Conservation (phyloP, 768 basidiomycete species). For the Infundibulicybe gibba region DNA sequence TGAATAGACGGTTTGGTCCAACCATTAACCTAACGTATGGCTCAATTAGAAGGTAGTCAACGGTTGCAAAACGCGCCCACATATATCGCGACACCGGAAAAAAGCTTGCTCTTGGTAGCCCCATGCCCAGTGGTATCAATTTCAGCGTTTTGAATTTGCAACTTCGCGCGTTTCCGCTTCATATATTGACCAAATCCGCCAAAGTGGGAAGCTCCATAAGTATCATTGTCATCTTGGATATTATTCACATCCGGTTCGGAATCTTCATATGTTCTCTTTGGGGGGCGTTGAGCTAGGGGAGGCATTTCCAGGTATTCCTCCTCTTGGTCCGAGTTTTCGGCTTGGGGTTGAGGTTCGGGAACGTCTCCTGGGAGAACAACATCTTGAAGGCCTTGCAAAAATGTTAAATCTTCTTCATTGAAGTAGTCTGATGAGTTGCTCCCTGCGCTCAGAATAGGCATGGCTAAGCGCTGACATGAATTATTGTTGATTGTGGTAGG, state of each 20-base stretch:
- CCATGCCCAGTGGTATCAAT: slow-evolving; percentile 18
- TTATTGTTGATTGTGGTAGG: no score
- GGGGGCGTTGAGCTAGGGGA: slow-evolving; percentile 34
- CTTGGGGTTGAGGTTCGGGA: slow-evolving; percentile 4
- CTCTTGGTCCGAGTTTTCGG: slow-evolving; percentile 12
- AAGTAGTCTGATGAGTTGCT: slow-evolving; percentile 51
- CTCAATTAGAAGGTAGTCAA: background rate
- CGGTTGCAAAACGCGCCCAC: slow-evolving; percentile 40
- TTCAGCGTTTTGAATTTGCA: slow-evolving; percentile 74
- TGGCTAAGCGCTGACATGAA: no score
- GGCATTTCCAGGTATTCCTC: slow-evolving; percentile 29
- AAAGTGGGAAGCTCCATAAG: slow-evolving; percentile 78
- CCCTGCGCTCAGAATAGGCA: no score
- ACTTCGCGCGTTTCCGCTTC: slow-evolving; percentile 84
- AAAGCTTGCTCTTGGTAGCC: slow-evolving; percentile 44
- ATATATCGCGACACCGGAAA: slow-evolving; percentile 76
- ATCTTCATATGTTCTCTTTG: slow-evolving; percentile 33
- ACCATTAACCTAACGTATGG: slow-evolving; percentile 71
- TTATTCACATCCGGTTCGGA: slow-evolving; percentile 9
- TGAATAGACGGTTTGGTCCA: slow-evolving; percentile 86
- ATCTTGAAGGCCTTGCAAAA: slow-evolving; percentile 43
- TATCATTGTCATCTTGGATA: slow-evolving; percentile 30
- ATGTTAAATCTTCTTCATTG: slow-evolving; percentile 49
- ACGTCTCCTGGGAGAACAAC: slow-evolving; percentile 47
- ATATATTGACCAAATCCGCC: slow-evolving; percentile 89